Percentiles rank a stretch among this genome's conserved stretches.
phyloP scores from a whole-genome alignment of 2,329 filamentous ascomycete genomes.

The Fusarium beomiforme region DNA sequence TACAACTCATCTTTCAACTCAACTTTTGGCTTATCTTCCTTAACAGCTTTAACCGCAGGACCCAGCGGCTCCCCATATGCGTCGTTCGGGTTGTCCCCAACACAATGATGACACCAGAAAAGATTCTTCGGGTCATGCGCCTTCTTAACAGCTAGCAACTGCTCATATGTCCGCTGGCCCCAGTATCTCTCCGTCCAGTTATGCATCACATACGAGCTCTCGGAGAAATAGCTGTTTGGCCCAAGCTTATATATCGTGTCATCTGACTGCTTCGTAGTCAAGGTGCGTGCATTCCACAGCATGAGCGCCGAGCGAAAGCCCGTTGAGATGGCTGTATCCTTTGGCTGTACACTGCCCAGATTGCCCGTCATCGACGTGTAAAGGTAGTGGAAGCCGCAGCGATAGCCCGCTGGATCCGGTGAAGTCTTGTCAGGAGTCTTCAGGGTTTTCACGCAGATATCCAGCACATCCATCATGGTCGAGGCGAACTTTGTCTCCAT shows the following conservation, averaged over 20 bases:
- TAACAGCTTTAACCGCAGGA: background rate
- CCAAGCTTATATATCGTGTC: slow-evolving; percentile 8
- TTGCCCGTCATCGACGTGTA: background rate
- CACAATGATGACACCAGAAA: slow-evolving; percentile 11
- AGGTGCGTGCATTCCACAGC: background rate
- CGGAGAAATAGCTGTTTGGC: background rate
- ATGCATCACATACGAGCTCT: slow-evolving; percentile 11
- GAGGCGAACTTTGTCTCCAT: background rate
- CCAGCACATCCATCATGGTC: slow-evolving; percentile 4
- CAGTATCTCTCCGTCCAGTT: slow-evolving; percentile 6
- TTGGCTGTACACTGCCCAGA: background rate
- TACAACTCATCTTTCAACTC: background rate
- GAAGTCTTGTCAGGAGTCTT: background rate
- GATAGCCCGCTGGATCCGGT: background rate
- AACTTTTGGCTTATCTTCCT: background rate
- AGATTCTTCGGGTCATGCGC: background rate
- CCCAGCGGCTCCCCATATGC: background rate
- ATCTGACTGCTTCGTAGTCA: background rate
- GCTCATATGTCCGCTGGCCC: background rate
- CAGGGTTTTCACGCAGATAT: background rate
- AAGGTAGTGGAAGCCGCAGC: slow-evolving; percentile 5
- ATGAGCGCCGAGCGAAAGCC: slow-evolving; percentile 1
- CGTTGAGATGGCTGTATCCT: background rate
- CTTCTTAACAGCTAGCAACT: background rate
- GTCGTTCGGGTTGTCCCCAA: background rate